phyloP scores from a whole-genome alignment of 164 flowering plant genomes.

The Euptelea pleiosperma region DNA sequence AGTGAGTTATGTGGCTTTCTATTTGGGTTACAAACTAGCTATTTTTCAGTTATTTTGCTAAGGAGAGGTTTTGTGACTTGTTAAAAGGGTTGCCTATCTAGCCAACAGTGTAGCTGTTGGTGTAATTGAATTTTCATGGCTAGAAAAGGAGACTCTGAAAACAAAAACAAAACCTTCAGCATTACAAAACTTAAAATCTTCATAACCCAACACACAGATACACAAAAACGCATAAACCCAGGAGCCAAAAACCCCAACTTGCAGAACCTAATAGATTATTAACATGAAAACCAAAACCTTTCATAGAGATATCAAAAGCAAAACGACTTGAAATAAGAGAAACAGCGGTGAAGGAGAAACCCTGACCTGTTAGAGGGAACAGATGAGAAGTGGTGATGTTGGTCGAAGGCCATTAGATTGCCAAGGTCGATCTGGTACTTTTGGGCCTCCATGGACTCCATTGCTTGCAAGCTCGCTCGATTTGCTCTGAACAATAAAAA shows the following conservation, averaged over 20 bases:
- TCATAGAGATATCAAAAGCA: too few species aligned
- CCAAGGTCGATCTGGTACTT: slow-evolving; percentile 59
- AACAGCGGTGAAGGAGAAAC: background rate
- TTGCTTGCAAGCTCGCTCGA: too few species aligned
- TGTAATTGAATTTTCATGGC: too few species aligned
- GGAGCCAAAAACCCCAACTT: background rate
- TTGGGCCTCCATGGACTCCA: slow-evolving; percentile 14
- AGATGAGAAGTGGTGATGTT: slow-evolving; percentile 48
- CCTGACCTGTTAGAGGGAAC: slow-evolving; percentile 58
- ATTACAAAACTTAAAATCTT: background rate
- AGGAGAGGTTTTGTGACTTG: too few species aligned
- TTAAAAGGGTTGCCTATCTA: too few species aligned
- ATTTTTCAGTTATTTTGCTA: too few species aligned
- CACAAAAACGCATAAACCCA: background rate
- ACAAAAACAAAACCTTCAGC: background rate
- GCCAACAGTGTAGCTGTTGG: too few species aligned
- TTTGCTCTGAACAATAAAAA: too few species aligned
- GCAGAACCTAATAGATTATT: background rate
- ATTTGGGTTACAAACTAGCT: too few species aligned
- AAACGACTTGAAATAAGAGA: background rate
- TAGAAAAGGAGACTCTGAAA: background rate
- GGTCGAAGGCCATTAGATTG: slow-evolving; percentile 64
- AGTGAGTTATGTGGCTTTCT: too few species aligned
- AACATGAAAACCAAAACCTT: background rate
- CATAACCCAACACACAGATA: background rate